Base-by-base conservation (phyloP, 495 filamentous ascomycete species). In the Daldinia childiae region DNA sequence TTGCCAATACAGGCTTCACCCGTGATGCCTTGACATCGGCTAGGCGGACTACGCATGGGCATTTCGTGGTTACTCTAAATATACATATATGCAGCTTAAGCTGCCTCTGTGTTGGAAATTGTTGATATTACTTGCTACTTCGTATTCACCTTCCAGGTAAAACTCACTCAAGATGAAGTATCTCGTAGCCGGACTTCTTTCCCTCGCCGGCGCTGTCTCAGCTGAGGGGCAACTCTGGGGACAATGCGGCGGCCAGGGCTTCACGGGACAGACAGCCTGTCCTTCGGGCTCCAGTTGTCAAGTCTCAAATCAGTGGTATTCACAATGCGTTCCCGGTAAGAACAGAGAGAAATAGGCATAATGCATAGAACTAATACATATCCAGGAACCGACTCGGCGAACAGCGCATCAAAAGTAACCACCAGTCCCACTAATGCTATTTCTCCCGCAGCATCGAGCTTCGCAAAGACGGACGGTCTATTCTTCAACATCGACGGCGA, bases 401-500 rank as follows among this genome's bases (percentile, higher is more conserved):
- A 43, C 34, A 58, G 39, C 60, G 11, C 36, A 0, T 19, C 58
- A 9, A 15, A 60, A n/a, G 48, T 27, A 6, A 19, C 30, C 11
- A 4, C 38, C 30, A 59, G 32, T 27, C 17, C 21, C 27, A 63
- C 29, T 0, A 14, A 11, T 9, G 19, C 17, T 14, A 27, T 30
- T 5, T 59, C 66, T 41, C 29, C 62, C 21, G 58, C 50, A 2
- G 69, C 69, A 0, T 7, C 69, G 4, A 27, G 29, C 62, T 73
- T 66, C 58, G 30, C 71, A 8, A 73, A 73, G 66, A 59, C 66
- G 6, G 66, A 69, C 43, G 71, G 71, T 6, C 62, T 69, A 17
- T 73, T 85, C 17, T 90, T 92, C 80, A 83, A 79, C 56, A 87
- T 92, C 70, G 87, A 90, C 74, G 88, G 88, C 19, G 72, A 86